Base-by-base conservation (phyloP, 441 rosid genomes). In the Adansonia gregorii region DNA sequence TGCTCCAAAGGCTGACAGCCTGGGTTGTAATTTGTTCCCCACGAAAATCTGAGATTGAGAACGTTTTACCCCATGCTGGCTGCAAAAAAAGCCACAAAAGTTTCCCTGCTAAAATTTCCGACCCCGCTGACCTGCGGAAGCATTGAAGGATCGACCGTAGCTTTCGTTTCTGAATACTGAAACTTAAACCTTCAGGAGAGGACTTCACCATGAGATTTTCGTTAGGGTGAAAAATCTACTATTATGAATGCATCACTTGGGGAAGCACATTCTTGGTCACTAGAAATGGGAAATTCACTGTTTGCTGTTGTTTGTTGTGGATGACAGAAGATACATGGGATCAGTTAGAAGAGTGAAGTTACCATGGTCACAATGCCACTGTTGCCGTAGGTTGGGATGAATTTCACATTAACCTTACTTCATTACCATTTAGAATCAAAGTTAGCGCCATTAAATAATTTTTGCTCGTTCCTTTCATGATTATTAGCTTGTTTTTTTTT, bases 351-450 rank as follows among this genome's bases (percentile, higher is more conserved):
- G 73, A n/a, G 98, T 95, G 81, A 95, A 89, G 80, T 92, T 85
- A 51, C 98, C 94, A 75, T 91, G 92, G 83, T 94, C 99, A 83
- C 87, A 94, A 85, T 94, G 99, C 97, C 98, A 94, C 69, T 89
- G 93, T 88, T 95, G 98, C 99, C 99, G 91, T 5, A 92, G 82
- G 76, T 80, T 78, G 77, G 81, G 73, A 79, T 35, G 49, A 70
- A 74, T 71, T 75, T 78, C 86, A 78, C 20, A 35, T 48, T 35
- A 78, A 56, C 46, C 76, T 71, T 56, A 70, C 64, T 67, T 79
- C 85, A 59, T 78, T n/a, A 20, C 74, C 76, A 59, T 58, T 60
- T 48, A 73, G 27, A 35, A 69, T 66, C 81, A 67, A 72, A 65
- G 72, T 75, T 78, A 5, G 59, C 17, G 41, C 58, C 73, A 78